Percentiles rank a stretch among this genome's conserved stretches.
Evolutionary conservation across 2,329 filamentous ascomycete species (phyloP).

Genomic region (Neonectria neomacrospora): DNA sequence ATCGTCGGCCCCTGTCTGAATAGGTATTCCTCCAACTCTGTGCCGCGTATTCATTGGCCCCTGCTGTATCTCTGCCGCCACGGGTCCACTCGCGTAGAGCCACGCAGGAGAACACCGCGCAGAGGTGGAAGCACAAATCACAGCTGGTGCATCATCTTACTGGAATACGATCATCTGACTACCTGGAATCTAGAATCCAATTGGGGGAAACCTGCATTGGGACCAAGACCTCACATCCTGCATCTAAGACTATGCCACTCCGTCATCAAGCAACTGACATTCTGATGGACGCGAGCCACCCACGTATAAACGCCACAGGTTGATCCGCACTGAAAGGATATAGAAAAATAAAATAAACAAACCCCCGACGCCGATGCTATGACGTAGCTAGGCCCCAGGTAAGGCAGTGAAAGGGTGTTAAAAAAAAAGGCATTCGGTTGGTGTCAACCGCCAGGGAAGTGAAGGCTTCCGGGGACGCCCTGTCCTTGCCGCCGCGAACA

Average conservation of each 20-base stretch:
- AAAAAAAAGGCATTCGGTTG: slow-evolving; percentile 24
- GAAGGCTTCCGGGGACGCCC: slow-evolving; percentile 8
- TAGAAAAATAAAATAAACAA: slow-evolving; percentile 5
- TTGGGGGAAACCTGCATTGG: neutral
- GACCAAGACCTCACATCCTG: neutral
- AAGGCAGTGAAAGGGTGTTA: neutral
- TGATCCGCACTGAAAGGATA: slow-evolving; percentile 13
- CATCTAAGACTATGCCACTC: neutral
- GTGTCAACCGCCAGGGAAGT: slow-evolving; percentile 15
- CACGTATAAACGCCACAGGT: neutral
- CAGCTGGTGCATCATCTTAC: neutral
- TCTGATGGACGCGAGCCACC: neutral
- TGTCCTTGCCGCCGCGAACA: slow-evolving; percentile 4
- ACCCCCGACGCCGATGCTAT: slow-evolving; percentile 44
- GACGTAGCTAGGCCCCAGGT: slow-evolving; percentile 25
- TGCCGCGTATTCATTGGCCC: neutral
- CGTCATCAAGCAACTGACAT: neutral
- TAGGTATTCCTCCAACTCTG: neutral
- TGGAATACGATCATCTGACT: neutral
- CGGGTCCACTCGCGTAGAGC: slow-evolving; percentile 8
- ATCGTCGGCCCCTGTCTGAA: slow-evolving; percentile 11
- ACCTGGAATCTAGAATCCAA: neutral
- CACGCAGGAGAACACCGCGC: neutral
- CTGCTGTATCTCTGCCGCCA: neutral
- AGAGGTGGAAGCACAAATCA: neutral